Base-by-base conservation (phyloP, 2,329 filamentous ascomycete genomes). In the Lachnellula arida region DNA sequence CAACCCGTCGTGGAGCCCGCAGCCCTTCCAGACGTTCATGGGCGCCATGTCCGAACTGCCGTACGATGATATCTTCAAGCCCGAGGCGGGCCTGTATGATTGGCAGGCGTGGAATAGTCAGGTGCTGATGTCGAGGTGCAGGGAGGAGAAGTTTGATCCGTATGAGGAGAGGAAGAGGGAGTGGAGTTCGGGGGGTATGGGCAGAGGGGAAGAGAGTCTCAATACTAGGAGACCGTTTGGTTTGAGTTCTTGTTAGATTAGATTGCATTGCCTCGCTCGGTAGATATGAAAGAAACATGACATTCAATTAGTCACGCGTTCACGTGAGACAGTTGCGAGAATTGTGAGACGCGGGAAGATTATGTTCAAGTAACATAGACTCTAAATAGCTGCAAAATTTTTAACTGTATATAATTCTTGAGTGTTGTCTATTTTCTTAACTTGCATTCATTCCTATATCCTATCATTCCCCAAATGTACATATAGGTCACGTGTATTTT, bases 1-100 rank as follows among this genome's bases (percentile, higher is more conserved):
- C 2, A 64, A 60, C 47, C 60, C 67, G 11, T 58, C 57, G 17
- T 69, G 66, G 67, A 62, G 63, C 2, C 59, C 59, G 4, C 63
- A 67, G 46, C 64, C 65, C 2, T 70, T 69, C 54, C 66, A 69
- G 53, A 67, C 67, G 8, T 68, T 68, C 49, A 69, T 69, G 67
- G 68, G 67, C 6, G 61, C 67, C 11, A 65, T 66, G 59, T 58
- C 62, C 8, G 65, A 69, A 43, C 49, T 64, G 14, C 65, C 65
- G 4, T 69, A 68, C 42, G 67, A 69, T 28, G 68, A 70, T 53
- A 65, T 68, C 14, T 68, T 69, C 51, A 68, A 67, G 50, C 61
- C 63, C 6, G 65, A 68, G 39, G 57, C 58, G 4, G 62, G 64
- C 2, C 46, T 65, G 47, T 69, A 67, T 46, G 66, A 67, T 46